Evolutionary conservation across 2,329 filamentous ascomycete species (phyloP), one percentile per base, ranked within the genome.

Genomic region (Sodiomyces alkalinus): DNA sequence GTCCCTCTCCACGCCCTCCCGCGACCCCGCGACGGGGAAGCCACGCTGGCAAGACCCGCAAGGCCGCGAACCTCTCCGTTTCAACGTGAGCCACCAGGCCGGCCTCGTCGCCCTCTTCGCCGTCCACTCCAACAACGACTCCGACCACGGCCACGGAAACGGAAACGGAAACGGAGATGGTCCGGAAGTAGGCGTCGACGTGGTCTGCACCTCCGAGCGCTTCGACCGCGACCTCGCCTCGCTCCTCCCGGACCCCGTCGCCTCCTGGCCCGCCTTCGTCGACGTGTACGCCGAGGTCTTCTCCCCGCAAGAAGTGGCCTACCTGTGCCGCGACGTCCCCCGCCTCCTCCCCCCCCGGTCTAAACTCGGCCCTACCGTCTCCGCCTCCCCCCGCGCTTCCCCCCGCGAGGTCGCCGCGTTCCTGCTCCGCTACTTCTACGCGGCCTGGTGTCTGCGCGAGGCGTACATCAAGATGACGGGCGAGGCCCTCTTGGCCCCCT

Each of bases 401-500:
- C 34, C 41, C 9, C 44, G 52, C 8, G 44, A 46, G 13, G 41
- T 69, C n/a, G 54, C 68, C 12, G 74, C 78, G 34, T 62, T 55
- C 14, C 74, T 74, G 44, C 55, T 86, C 17, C 62, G 77, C 5
- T 62, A 67, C 29, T 87, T 87, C 46, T 87, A 85, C 47, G 67
- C 77, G 1, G 68, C 79, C 33, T 87, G 80, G 75, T 81, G 76
- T 47, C 64, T 82, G 48, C 74, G 81, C 41, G 80, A 87, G 54
- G 74, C 79, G 1, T 86, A 81, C 46, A 74, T 86, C 50, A 87
- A 86, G 64, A 73, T 87, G 56, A 80, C 78, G 17, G 80, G 80
- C 16, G 78, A 86, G 42, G 80, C 78, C 1, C 58, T 87, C 33
- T 58, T 85, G 7, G 80, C 80, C 0, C 58, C 60, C 4, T 87